phyloP scores from a whole-genome alignment of 164 flowering plant species.

The Dillenia suffruticosa region DNA sequence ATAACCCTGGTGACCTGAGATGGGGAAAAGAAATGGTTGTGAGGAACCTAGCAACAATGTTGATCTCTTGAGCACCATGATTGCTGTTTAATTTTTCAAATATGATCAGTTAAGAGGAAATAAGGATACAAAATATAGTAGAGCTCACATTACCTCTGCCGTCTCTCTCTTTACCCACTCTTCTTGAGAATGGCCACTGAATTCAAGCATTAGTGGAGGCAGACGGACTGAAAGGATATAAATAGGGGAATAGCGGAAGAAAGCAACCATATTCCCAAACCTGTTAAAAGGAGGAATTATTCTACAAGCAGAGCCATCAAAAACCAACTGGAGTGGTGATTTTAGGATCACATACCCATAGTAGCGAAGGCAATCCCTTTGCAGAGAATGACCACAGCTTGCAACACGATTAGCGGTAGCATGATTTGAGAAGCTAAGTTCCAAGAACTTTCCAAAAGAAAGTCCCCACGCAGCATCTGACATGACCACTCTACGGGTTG shows the following conservation, averaged over 20 bases:
- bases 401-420: constrained; percentile 95
- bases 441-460: constrained; percentile 94
- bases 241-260: constrained; percentile 84
- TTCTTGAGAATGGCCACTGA: constrained; percentile 40
- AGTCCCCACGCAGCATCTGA: constrained; percentile 99
- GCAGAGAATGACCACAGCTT: constrained; percentile 91
- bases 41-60: too few species aligned
- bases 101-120: too few species aligned
- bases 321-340: background rate
- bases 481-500: constrained; percentile 82
- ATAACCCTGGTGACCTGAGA: constrained; percentile 63
- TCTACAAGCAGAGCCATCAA: background rate
- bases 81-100: too few species aligned
- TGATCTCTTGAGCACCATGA: too few species aligned
- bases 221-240: constrained; percentile 71
- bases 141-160: constrained; percentile 41
- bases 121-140: too few species aligned
- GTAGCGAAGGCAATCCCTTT: constrained; percentile 90
- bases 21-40: background rate
- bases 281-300: constrained; percentile 31
- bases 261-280: constrained; percentile 84
- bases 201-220: constrained; percentile 75
- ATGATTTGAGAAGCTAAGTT: constrained; percentile 93
- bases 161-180: constrained; percentile 63
- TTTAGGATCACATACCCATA: constrained; percentile 55